Evolutionary conservation across 345 rosid genomes (phyloP), one percentile per base, ranked within the genome.

Genomic region (Boechera stricta): DNA sequence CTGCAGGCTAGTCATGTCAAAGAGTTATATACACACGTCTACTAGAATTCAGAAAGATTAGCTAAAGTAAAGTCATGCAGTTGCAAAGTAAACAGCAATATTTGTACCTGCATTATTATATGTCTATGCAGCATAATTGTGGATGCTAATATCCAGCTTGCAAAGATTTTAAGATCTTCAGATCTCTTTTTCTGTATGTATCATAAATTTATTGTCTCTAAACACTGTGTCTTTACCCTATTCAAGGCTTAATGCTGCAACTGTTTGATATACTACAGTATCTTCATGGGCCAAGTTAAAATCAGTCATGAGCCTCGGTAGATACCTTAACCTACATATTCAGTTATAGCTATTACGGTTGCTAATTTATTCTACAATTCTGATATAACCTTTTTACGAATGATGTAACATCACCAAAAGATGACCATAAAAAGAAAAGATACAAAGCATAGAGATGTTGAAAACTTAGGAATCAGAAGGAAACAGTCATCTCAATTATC

Each of bases 1-100:
- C 80, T 86, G 42, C 69, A 88, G 69, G 82, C 87, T 12, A 88
- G 88, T 59, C 86, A 81, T 70, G 77, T 88, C 63, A 95, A 87
- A 66, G 91, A 86, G 75, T 29, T 69, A 28, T 84, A 81, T 60
- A 42, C 47, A 15, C 18, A 13, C 64, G 56, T 5, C 54, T 76
- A 79, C 87, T 59, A 36, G 38, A 53, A 44, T 77, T 75, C 78
- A 32, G 59, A 85, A 79, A 77, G 79, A 73, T 73, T 82, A 60
- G 76, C 77, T 63, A 36, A 78, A 77, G 64, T 82, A 85, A 82
- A 63, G 63, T 42, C 69, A 69, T 77, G 44, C 51, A 51, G 74
- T 31, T 76, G 12, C 51, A 29, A 69, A 48, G 44, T 58, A 24
- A 75, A 57, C 72, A 56, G 66, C 21, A 6, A 75, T 36, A 35